Base-by-base conservation (phyloP, 1,139 yeast genomes). In the Yamadazyma siamensis region DNA sequence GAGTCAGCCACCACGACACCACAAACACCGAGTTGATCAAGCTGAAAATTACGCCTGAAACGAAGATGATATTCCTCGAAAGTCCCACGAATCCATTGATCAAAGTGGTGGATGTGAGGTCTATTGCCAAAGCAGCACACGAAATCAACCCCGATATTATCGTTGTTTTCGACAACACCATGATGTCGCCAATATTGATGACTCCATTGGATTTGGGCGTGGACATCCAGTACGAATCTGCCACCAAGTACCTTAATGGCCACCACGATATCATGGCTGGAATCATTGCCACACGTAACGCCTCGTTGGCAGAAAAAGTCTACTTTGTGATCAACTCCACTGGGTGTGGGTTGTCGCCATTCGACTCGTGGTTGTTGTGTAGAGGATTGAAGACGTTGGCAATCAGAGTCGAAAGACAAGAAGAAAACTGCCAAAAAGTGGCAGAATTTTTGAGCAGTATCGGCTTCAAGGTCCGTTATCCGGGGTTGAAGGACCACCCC, bases 201-300 rank as follows among this genome's bases (percentile, higher is more conserved):
- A 72, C 83, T 11, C 96, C 96, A 2, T 69, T 88, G 45, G 86
- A 82, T 44, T 71, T 83, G 44, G 94, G 94, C 11, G 94, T 81
- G 19, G 96, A 88, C 54, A 83, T 88, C 39, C 95, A 86, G 35
- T 88, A 88, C 56, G 96, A 88, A 55, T 80, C 91, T 11, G 96
- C 94, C 12, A 88, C 96, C 35, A 88, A 88, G 59, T 88, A 85
- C 52, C 66, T 88, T 43, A 85, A 87, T 50, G 96, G 96, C 8
- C 96, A 88, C 56, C 96, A 88, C 56, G 96, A 88, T 56, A 77
- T 88, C 48, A 88, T 88, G 96, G 96, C 95, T 12, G 96, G 96
- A 33, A 78, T 84, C 13, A 67, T 88, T 38, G 94, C 95, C 17
- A 79, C 84, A 14, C 71, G 83, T 41, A 68, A 70, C 29, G 58